A percentile compares a stretch with the other conserved stretches of the same genome.
These are phyloP conservation scores for Aphanoascus verrucosus DNA, from an alignment of 2,329 filamentous ascomycete species.

Conservation along the genomic window DNA sequence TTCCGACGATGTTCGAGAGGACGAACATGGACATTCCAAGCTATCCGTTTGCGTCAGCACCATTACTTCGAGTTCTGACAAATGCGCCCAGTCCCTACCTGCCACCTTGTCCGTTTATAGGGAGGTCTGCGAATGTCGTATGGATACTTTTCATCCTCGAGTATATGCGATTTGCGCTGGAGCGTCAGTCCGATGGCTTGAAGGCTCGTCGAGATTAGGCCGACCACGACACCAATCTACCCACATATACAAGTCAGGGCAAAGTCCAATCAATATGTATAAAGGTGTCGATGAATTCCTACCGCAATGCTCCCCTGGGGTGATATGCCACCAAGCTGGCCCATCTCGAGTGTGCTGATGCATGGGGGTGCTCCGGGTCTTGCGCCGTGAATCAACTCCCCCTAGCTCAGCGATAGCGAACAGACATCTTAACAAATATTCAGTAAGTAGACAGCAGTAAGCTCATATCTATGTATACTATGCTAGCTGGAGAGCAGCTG, in stretches of 20 bases:
- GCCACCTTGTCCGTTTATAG: conserved; percentile 85
- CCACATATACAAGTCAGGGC: conserved; percentile 11
- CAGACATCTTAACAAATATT: conserved; percentile 5
- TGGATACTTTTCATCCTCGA: conserved; percentile 84
- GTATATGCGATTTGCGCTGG: conserved; percentile 93
- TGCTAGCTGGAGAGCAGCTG: not conserved
- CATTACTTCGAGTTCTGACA: not conserved
- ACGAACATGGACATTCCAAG: conserved; percentile 96
- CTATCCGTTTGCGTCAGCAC: conserved; percentile 24
- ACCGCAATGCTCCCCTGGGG: conserved; percentile 68
- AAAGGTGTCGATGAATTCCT: conserved; percentile 29
- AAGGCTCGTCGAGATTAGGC: conserved; percentile 82
- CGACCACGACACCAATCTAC: conserved; percentile 85
- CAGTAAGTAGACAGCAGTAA: conserved; percentile 1
- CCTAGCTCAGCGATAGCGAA: conserved; percentile 21
- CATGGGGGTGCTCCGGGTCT: conserved; percentile 21
- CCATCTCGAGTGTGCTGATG: conserved; percentile 45
- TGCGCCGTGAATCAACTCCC: not conserved
- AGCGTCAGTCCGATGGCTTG: conserved; percentile 91
- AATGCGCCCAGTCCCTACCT: conserved; percentile 41
- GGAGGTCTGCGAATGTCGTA: conserved; percentile 73
- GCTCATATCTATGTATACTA: not conserved
- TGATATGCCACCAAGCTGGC: conserved; percentile 63
- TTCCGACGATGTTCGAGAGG: conserved; percentile 84
- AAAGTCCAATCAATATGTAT: not conserved